Base-by-base conservation (phyloP, 768 basidiomycete species). In the Boletus sp. region DNA sequence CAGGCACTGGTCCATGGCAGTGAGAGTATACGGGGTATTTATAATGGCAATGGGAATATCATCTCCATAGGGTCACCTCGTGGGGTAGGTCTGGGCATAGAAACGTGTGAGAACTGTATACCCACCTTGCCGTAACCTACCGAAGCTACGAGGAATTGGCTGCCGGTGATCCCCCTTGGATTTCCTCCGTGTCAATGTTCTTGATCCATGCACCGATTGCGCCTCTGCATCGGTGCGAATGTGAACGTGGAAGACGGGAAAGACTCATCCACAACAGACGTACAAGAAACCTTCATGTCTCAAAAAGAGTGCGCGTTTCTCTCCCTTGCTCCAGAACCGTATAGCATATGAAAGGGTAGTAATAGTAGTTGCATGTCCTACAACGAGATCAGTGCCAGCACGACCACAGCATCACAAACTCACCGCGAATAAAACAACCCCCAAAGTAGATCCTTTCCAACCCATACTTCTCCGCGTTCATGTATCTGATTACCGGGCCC, bases 401-500 rank as follows among this genome's bases (percentile, higher is more conserved):
- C 11, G 33, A 15, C 32, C 32, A 47, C 50, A 44, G 47, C 19
- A 37, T 53, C 25, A n/a, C 13, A 29, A 47, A 70, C 83, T 53
- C 62, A 93, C 92, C 96, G 79, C 97, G 82, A 71, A 99, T 99
- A 75, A 98, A 99, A 73, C 92, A 98, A 3, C 97, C 97, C 25
- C 97, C 95, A 79, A 98, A 99, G 77, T 98, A 99, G 60, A 99
- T 98, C 68, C 92, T 84, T 64, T 97, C 92, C 55, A 99, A 72
- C 62, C 90, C 87, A 71, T 98, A 97, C 76, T 98, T 98, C 70
- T 98, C 97, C 52, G 97, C 97, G 70, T 99, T 98, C 97, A 99
- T 98, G 72, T 94, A 98, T 60, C 67, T 61, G 62, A 54, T 49
- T 34, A 49, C 37, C 50, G 30, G 42, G 7, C 14, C 17, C 50